Base-by-base conservation (phyloP, 352 stramenopile genomes). In the Globisporangium spinosum region DNA sequence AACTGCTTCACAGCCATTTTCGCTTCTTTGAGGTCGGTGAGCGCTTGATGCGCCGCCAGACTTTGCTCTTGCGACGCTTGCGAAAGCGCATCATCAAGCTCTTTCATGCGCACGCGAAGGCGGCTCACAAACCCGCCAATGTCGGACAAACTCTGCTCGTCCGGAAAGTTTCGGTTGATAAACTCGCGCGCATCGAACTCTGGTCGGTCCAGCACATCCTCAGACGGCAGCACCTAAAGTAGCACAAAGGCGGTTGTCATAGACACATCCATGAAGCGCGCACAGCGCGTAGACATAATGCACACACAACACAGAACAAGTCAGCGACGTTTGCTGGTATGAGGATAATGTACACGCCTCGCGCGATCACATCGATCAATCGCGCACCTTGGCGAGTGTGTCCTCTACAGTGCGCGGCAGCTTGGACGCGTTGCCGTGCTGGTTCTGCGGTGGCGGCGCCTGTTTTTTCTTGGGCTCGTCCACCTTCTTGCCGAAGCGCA, bases 121-220 rank as follows among this genome's bases (percentile, higher is more conserved):
- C 81, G 79, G n/a, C 77, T 79, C 27, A 97, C 79, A 66, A 97
- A 97, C 57, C 85, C 79, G 45, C 91, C 83, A 20, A 98, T 91
- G 58, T 93, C 85, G 4, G 65, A 70, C 25, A 95, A 62, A 34
- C 82, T 91, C 54, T 89, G 80, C 67, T 97, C 90, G 58, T 96
- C 94, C 4, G 93, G 89, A 55, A 98, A 98, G 54, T 96, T 94
- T 35, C 89, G 78, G 72, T 98, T 98, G 59, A 98, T 93, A 69
- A 97, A 98, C 62, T 89, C 89, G 59, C 91, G 82, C n/a, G 88
- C 82, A 63, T 98, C 89, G 73, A 98, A 98, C 70, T 97, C 89
- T 5, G 87, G 78, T 32, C 79, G 74, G 65, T 98, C 91, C 15
- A 98, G 74, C 58, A 93, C 80, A 65, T 97, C 91, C 29, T 96